Evolutionary conservation across 2,329 filamentous ascomycete species (phyloP), one percentile per base, ranked within the genome.

Genomic region (Lachnellula cervina): DNA sequence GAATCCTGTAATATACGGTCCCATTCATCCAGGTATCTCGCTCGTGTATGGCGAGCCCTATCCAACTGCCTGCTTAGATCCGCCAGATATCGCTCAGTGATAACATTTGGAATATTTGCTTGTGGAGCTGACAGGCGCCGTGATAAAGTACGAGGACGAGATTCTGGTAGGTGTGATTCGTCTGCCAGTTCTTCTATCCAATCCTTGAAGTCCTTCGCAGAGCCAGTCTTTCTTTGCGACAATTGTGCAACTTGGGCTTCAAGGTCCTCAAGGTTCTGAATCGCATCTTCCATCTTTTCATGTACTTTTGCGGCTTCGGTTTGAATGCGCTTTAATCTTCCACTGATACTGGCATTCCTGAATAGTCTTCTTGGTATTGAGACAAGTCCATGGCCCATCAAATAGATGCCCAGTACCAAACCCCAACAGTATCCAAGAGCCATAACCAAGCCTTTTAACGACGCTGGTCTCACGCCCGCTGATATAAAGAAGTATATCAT

Each of bases 101-200:
- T 89, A 49, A 97, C 87, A 17, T 87, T 84, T 0, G 93, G 93
- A 2, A 93, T 69, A 5, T 72, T 76, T 51, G 76, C 74, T 45
- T 71, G 69, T 28, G 77, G 73, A 19, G 74, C 71, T 44, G 72
- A 67, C 58, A 76, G 68, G 19, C 74, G 71, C 32, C 76, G 69
- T 46, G 70, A 66, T 45, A 72, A 62, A 45, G 71, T 69, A 52
- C 77, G 73, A 2, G 80, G 76, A 43, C 76, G 76, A 4, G 77
- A 75, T 62, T 93, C 89, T 2, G 86, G 82, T 5, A 90, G 72
- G 64, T 82, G 86, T 45, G 85, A 84, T 60, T 87, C 82, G 61
- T 97, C 93, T 2, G 84, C 86, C 34, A 99, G 76, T 68, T 99
- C 94, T 63, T 97, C 93, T 62, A 99, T 96, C 94, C 94, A 99